Percentiles rank a stretch among this genome's conserved stretches.
Evolutionary conservation across 768 basidiomycete species (phyloP).

Genomic region (Amanita fuliginea): DNA sequence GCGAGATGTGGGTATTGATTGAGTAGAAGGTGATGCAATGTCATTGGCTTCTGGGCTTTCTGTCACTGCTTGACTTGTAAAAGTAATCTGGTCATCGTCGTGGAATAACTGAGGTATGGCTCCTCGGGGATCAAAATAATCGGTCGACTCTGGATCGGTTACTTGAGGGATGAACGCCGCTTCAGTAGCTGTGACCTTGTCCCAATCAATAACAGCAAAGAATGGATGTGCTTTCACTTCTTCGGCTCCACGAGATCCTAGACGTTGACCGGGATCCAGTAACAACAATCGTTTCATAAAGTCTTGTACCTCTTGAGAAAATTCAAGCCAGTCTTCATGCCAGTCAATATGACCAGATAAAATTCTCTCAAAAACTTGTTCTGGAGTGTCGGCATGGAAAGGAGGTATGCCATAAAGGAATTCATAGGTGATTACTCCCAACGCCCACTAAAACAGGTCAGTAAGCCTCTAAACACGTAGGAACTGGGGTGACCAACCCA

Average conservation of each 20-base stretch:
- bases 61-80: constrained; percentile 34
- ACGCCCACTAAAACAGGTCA: constrained; percentile 68
- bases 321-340: constrained; percentile 90
- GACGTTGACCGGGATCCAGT: constrained; percentile 63
- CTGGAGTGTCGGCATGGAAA: constrained; percentile 95
- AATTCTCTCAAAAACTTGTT: constrained; percentile 97
- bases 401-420: constrained; percentile 95
- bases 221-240: constrained; percentile 92
- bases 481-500: constrained; percentile 54
- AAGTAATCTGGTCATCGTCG: constrained; percentile 64
- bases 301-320: constrained; percentile 76
- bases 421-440: constrained; percentile 97
- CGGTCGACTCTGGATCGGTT: constrained; percentile 95
- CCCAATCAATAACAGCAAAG: constrained; percentile 89
- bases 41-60: constrained; percentile 34
- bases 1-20: constrained; percentile 27
- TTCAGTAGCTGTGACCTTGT: constrained; percentile 76
- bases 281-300: constrained; percentile 85
- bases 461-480: constrained; percentile 6
- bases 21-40: constrained; percentile 29
- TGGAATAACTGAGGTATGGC: constrained; percentile 86
- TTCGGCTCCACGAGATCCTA: constrained; percentile 80
- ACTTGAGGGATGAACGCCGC: constrained; percentile 95
- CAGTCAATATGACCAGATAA: constrained; percentile 89
- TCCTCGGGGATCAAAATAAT: constrained; percentile 97